phyloP scores from a whole-genome alignment of 2,329 filamentous ascomycete genomes.

The Plectosphaerella sp. region DNA sequence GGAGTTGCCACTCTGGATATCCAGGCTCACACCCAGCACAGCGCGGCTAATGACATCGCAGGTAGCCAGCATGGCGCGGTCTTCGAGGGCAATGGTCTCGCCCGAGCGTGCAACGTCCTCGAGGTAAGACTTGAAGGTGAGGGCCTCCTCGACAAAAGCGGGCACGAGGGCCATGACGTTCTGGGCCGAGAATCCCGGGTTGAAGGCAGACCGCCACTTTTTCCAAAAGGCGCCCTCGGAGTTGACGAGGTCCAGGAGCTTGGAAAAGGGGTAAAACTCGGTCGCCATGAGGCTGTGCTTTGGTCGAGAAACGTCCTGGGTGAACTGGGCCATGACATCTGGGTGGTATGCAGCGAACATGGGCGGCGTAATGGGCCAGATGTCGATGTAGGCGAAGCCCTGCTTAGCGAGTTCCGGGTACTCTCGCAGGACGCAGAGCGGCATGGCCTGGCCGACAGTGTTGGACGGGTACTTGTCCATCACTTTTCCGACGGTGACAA shows the following conservation, averaged over 20 bases:
- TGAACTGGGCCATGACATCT: conserved; percentile 15
- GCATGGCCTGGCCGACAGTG: background rate
- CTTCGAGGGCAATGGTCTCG: conserved; percentile 20
- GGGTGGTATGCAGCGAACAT: conserved; percentile 13
- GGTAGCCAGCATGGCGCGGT: conserved; percentile 29
- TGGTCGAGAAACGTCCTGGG: conserved; percentile 12
- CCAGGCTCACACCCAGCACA: conserved; percentile 16
- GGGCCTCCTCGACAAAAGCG: conserved; percentile 30
- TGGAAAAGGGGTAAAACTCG: conserved; percentile 22
- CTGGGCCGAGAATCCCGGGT: conserved; percentile 29
- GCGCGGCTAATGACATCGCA: conserved; percentile 34
- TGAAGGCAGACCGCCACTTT: conserved; percentile 25
- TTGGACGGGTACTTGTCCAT: background rate
- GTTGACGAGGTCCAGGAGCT: conserved; percentile 23
- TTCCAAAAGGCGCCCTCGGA: conserved; percentile 22
- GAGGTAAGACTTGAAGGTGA: conserved; percentile 19
- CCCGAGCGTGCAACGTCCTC: background rate
- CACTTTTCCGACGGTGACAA: background rate
- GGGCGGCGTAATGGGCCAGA: conserved; percentile 20
- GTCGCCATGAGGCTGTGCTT: conserved; percentile 21
- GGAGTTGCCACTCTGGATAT: conserved; percentile 4
- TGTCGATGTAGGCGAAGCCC: conserved; percentile 18
- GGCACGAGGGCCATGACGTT: conserved; percentile 28
- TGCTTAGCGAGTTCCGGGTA: conserved; percentile 13
- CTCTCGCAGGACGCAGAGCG: background rate